phyloP scores from a whole-genome alignment of 257 asterid species.

The Solanum piurae region DNA sequence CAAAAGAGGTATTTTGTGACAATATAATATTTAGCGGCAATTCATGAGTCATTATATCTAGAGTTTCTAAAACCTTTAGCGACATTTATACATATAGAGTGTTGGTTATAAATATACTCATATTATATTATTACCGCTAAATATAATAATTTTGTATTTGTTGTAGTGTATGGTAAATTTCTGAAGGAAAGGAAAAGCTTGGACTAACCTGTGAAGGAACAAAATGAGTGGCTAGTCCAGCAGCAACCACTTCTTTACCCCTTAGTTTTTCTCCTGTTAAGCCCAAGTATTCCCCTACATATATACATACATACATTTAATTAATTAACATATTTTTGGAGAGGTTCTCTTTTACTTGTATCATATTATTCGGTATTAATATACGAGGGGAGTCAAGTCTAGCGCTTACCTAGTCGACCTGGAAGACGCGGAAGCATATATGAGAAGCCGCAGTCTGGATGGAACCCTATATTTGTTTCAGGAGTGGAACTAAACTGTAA shows the following conservation, averaged over 20 bases:
- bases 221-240: slow-evolving; percentile 80
- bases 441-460: slow-evolving; percentile 84
- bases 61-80: background rate
- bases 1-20: too few species aligned
- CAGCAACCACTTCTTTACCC: slow-evolving; percentile 70
- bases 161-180: background rate
- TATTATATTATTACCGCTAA: too few species aligned
- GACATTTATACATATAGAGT: too few species aligned
- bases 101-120: background rate
- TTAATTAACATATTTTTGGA: background rate
- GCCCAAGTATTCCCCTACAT: slow-evolving; percentile 71
- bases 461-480: slow-evolving; percentile 88
- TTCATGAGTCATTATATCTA: background rate
- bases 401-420: slow-evolving; percentile 53
- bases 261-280: slow-evolving; percentile 77
- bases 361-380: background rate
- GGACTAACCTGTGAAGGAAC: slow-evolving; percentile 52
- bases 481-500: slow-evolving; percentile 76
- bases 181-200: background rate
- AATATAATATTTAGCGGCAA: too few species aligned
- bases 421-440: slow-evolving; percentile 66
- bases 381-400: background rate
- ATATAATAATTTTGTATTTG: background rate
- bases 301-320: background rate
- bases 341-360: background rate